These are phyloP conservation scores for Insectozyma bohioensis DNA, from an alignment of 1,139 yeast species.

Conservation along the genomic window DNA sequence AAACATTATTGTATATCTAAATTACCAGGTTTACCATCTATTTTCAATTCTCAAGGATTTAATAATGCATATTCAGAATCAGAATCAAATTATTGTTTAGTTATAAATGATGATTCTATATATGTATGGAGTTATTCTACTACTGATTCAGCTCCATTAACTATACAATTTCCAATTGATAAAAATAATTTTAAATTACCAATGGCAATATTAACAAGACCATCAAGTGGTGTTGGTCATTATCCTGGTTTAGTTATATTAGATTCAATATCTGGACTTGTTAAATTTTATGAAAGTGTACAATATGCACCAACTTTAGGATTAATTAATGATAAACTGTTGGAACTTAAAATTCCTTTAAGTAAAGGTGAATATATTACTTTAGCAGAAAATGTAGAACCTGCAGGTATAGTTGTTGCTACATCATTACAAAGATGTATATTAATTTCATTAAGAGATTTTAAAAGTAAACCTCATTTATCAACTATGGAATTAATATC, in stretches of 20 bases:
- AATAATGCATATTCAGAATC: slow-evolving; percentile 56
- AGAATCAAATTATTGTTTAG: slow-evolving; percentile 53
- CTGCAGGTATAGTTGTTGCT: slow-evolving; percentile 70
- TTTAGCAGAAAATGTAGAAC: slow-evolving; percentile 62
- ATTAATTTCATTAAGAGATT: slow-evolving; percentile 64
- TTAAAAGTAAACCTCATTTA: slow-evolving; percentile 61
- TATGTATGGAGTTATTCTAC: slow-evolving; percentile 73
- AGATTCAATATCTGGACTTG: slow-evolving; percentile 53
- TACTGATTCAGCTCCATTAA: slow-evolving; percentile 57
- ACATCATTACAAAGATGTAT: slow-evolving; percentile 72
- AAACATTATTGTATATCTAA: slow-evolving; percentile 58
- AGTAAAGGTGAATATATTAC: slow-evolving; percentile 56
- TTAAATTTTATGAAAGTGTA: slow-evolving; percentile 66
- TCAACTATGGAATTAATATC: slow-evolving; percentile 31
- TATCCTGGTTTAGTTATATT: slow-evolving; percentile 74
- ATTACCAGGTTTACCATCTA: slow-evolving; percentile 57
- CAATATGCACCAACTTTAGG: slow-evolving; percentile 71
- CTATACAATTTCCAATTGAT: slow-evolving; percentile 46
- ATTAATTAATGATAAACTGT: slow-evolving; percentile 44
- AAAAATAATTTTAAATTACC: slow-evolving; percentile 28
- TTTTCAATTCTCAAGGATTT: slow-evolving; percentile 24
- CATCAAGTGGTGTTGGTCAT: slow-evolving; percentile 52
- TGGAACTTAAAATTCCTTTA: slow-evolving; percentile 38
- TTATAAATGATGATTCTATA: slow-evolving; percentile 49
- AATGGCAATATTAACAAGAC: slow-evolving; percentile 64